Evolutionary conservation across 2,329 filamentous ascomycete genomes (phyloP), one percentile per base, ranked within the genome.

Genomic region (Uncinocarpus reesii): DNA sequence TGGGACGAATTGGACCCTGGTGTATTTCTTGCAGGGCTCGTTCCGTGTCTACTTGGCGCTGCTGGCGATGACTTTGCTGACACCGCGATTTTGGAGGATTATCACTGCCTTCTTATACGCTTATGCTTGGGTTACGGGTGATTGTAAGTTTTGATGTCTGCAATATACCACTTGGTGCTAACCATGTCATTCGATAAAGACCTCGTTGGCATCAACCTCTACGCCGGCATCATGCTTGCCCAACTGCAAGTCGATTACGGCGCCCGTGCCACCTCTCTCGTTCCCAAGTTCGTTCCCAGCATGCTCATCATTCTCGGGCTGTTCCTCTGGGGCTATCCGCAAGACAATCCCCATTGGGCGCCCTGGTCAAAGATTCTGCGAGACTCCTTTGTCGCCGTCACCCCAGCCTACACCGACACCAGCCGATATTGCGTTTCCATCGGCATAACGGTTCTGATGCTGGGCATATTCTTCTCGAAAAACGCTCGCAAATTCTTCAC

Each of bases 11-110:
- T 70, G 67, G 67, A 68, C 67, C 10, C 57, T 70, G 35, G 63
- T 64, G 35, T 57, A 68, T 52, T 70, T 70, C 52, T 48, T 70
- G 34, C 61, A 68, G 47, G 67, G 65, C 18, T 65, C 62, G 42
- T 66, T 70, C 57, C 49, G 68, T 42, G 65, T 70, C 1, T 70
- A 70, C 53, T 58, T 64, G 8, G 68, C 65, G 31, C 63, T 70
- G 56, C 55, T 70, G 49, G 67, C 65, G 2, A 68, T 66, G 2
- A 59, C 63, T 31, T 51, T 68, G 51, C 61, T 68, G 20, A 63
- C 58, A 38, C 61, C 65, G 2, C 62, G 62, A 41, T 63, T 59
- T 38, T 61, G 66, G 32, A 58, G 65, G 40, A 34, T 65, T 11
- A 52, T 68, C 29, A 65, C 64, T 23, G 57, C 52, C 10, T 58